A percentile compares a stretch with the other conserved stretches of the same genome.
phyloP scores from a whole-genome alignment of 2,329 filamentous ascomycete species.

The Apiospora marii region DNA sequence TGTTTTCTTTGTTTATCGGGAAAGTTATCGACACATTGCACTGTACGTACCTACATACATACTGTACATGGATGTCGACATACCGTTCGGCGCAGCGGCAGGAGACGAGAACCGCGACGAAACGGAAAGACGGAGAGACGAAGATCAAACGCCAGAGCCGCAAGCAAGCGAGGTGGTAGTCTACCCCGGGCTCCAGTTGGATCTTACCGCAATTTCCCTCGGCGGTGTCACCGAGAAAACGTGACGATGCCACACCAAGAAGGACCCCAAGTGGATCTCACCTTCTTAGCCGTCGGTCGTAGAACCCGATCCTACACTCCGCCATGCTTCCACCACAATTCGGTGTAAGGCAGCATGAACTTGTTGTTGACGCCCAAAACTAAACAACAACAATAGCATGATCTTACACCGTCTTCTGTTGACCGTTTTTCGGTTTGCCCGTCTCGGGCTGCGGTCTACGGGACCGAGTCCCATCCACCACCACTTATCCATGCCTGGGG shows the following conservation, averaged over 20 bases:
- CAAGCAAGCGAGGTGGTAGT: not conserved
- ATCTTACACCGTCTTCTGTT: slow-evolving; percentile 7
- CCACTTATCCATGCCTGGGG: not conserved
- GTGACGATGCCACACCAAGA: slow-evolving; percentile 8
- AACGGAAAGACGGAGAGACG: not conserved
- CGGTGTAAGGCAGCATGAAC: slow-evolving; percentile 14
- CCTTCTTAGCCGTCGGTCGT: slow-evolving; percentile 10
- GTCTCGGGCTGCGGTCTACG: not conserved
- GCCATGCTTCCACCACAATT: not conserved
- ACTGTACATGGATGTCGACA: not conserved
- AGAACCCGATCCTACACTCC: slow-evolving; percentile 16
- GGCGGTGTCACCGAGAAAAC: slow-evolving; percentile 21
- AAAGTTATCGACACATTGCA: not conserved
- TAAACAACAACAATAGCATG: not conserved
- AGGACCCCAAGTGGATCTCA: slow-evolving; percentile 2
- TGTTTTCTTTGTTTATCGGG: not conserved
- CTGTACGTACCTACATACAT: no score
- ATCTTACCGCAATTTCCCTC: slow-evolving; percentile 21
- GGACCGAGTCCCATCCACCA: not conserved
- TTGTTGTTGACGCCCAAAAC: not conserved
- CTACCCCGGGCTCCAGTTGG: slow-evolving; percentile 3
- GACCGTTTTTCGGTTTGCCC: not conserved
- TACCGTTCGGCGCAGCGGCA: not conserved
- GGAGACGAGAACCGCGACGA: not conserved
- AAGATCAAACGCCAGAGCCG: slow-evolving; percentile 1